phyloP scores from a whole-genome alignment of 1,284 basidiomycete genomes.

The Cryptococcus sp. region DNA sequence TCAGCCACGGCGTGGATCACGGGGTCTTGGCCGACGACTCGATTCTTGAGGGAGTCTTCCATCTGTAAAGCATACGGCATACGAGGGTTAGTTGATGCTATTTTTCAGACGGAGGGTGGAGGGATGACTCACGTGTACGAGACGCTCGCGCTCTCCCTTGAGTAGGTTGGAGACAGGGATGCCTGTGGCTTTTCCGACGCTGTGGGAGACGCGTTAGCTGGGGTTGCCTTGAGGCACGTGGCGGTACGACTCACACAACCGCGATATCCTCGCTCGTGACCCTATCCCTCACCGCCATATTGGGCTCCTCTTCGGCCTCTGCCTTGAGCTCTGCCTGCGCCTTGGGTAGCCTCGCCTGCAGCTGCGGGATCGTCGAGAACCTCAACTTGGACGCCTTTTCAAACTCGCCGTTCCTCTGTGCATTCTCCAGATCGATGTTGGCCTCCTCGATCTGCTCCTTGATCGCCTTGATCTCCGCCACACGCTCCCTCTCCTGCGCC shows the following conservation, averaged over 20 bases:
- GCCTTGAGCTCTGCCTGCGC: constrained; percentile 59
- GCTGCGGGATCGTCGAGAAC: constrained; percentile 77
- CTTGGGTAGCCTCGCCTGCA: constrained; percentile 68
- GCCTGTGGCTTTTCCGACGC: constrained; percentile 79
- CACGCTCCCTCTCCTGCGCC: constrained; percentile 70
- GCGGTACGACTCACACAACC: constrained; percentile 56
- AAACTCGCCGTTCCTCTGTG: constrained; percentile 78
- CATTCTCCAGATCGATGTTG: constrained; percentile 79
- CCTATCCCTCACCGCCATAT: constrained; percentile 72
- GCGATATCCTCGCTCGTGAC: constrained; percentile 87
- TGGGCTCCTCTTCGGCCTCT: constrained; percentile 51
- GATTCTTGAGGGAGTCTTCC: constrained; percentile 69
- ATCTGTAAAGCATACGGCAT: no score
- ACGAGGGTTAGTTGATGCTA: constrained; percentile 2
- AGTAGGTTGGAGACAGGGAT: constrained; percentile 86
- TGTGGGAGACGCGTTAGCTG: constrained; percentile 7
- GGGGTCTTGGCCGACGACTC: constrained; percentile 86
- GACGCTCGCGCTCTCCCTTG: constrained; percentile 82
- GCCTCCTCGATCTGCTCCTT: constrained; percentile 77
- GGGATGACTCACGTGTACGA: constrained; percentile 69
- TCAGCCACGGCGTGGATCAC: constrained; percentile 76
- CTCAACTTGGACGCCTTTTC: constrained; percentile 76
- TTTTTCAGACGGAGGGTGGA: not conserved
- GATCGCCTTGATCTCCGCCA: constrained; percentile 71
- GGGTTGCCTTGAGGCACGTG: not conserved